Percentiles rank a stretch among this genome's conserved stretches.
Conservation (phyloP, 169 alveolate genomes). For the Neospora caninum region DNA sequence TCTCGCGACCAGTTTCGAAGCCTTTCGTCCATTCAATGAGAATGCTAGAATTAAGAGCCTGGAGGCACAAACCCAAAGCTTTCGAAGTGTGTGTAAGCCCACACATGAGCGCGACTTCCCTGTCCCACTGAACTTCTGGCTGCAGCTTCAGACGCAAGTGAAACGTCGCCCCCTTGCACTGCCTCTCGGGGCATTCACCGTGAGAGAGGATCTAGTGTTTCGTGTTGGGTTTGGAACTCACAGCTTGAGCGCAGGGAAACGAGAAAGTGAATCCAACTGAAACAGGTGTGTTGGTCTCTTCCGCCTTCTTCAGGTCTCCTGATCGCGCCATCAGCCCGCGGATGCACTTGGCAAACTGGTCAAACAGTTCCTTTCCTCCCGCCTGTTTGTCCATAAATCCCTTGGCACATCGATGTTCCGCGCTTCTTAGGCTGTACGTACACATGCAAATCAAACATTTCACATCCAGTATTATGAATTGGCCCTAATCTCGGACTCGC, state of each 20-base stretch:
- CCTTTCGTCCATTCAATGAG: slow-evolving; percentile 92
- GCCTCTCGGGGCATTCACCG: too few relatives aligned
- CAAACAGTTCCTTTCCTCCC: slow-evolving; percentile 84
- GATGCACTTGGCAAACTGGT: slow-evolving; percentile 80
- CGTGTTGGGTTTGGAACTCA: not conserved
- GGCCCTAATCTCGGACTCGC: not conserved
- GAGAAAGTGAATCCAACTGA: slow-evolving; percentile 87
- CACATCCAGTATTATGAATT: not conserved
- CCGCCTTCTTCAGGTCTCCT: slow-evolving; percentile 74
- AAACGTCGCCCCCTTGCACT: too few relatives aligned
- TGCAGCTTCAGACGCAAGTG: too few relatives aligned
- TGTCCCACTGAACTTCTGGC: too few relatives aligned
- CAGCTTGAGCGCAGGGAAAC: slow-evolving; percentile 79
- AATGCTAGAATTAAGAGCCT: slow-evolving; percentile 77
- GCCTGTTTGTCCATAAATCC: slow-evolving; percentile 85
- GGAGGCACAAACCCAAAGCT: not conserved
- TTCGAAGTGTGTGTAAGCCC: not conserved
- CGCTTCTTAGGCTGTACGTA: slow-evolving; percentile 54
- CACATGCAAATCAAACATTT: not conserved
- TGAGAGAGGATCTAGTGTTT: too few relatives aligned
- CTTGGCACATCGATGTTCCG: slow-evolving; percentile 52
- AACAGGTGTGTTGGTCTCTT: slow-evolving; percentile 65
- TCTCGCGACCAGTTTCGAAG: slow-evolving; percentile 90
- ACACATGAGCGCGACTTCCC: not conserved
- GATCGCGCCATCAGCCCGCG: slow-evolving; percentile 74